phyloP scores from a whole-genome alignment of 1,284 basidiomycete genomes.

The Austroboletus niveus region DNA sequence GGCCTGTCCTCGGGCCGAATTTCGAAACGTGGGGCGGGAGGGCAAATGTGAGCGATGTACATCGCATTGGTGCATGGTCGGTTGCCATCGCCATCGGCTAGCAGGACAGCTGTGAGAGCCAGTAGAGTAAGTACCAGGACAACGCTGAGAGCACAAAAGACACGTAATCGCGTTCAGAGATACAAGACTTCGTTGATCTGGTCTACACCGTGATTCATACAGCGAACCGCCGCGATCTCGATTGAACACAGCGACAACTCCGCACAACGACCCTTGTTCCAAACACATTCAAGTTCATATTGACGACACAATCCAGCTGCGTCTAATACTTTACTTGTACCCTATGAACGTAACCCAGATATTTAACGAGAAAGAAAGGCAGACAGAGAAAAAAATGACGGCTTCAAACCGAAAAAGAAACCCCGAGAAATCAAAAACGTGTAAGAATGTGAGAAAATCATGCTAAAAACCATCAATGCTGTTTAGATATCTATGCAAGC shows the following conservation, averaged over 20 bases:
- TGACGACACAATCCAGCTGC: neutral
- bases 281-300: neutral
- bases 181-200: neutral
- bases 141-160: neutral
- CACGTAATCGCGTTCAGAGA: neutral
- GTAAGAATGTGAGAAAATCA: neutral
- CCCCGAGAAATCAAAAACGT: neutral
- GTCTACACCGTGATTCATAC: neutral
- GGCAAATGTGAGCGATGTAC: constrained; percentile 19
- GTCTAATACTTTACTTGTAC: too few species aligned
- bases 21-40: constrained; percentile 6
- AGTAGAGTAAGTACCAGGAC: neutral
- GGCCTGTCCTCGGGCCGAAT: constrained; percentile 29
- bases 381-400: neutral
- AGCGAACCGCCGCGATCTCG: neutral
- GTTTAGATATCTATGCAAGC: too few species aligned
- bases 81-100: neutral
- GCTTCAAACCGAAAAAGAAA: neutral
- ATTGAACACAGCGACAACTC: too few species aligned
- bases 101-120: neutral
- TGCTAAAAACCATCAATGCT: too few species aligned
- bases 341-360: neutral
- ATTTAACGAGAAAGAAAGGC: neutral
- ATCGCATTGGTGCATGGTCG: neutral
- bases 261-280: neutral